Evolutionary conservation across 208 protist species (phyloP).

Genomic region (Leishmania tarentolae): DNA sequence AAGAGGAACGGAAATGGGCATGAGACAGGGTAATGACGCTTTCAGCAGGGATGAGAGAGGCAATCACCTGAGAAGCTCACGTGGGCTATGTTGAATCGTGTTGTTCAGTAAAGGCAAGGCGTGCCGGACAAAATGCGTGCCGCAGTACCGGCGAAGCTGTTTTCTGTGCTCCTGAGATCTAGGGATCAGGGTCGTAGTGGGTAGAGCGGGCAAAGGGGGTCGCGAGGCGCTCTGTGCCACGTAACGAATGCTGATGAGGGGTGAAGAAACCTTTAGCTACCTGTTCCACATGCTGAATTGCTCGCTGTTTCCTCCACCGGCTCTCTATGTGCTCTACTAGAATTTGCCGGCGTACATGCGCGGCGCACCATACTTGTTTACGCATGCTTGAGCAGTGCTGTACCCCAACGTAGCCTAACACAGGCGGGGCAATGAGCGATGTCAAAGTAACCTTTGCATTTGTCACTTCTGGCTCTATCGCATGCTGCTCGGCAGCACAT

Average conservation of each 20-base stretch:
- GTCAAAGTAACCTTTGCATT: conserved; percentile 34
- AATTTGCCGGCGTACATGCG: neutral
- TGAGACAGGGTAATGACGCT: neutral
- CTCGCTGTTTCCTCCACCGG: too few species aligned
- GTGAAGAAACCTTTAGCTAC: too few species aligned
- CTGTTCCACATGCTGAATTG: neutral
- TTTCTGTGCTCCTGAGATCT: neutral
- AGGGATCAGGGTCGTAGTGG: neutral
- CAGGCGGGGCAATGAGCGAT: conserved; percentile 5
- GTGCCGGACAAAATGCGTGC: neutral
- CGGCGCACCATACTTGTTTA: neutral
- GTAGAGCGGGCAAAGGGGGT: neutral
- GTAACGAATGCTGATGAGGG: neutral
- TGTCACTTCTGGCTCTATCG: conserved; percentile 11
- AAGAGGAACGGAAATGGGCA: conserved; percentile 5
- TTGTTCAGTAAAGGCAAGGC: neutral
- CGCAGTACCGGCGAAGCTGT: neutral
- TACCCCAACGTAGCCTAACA: neutral
- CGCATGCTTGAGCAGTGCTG: neutral
- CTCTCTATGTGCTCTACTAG: neutral
- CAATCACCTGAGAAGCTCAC: neutral
- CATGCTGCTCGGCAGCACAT: conserved; percentile 13
- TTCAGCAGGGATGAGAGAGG: neutral
- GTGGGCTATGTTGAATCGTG: neutral
- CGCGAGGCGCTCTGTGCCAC: neutral